phyloP scores from a whole-genome alignment of 2,329 filamentous ascomycete species.

The Aspergillus novoparasiticus region DNA sequence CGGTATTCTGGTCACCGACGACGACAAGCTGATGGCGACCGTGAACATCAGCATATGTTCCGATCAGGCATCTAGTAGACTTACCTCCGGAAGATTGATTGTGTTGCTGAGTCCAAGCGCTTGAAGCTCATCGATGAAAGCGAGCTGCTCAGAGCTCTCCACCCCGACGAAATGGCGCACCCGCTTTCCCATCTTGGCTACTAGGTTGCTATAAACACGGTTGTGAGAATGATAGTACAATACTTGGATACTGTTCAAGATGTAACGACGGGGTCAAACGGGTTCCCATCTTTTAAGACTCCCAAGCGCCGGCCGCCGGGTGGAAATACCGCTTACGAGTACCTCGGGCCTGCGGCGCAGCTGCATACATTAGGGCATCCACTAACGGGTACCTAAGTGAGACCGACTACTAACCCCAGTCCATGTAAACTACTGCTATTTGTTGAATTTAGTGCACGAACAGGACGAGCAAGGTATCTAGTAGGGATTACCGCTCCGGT shows the following conservation, averaged over 20 bases:
- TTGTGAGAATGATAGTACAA: no score
- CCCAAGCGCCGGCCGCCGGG: background rate
- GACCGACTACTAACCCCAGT: background rate
- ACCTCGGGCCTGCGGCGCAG: background rate
- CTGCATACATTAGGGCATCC: background rate
- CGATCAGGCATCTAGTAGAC: background rate
- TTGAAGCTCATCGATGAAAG: conserved; percentile 22
- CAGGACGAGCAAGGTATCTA: background rate
- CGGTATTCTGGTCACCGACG: conserved; percentile 10
- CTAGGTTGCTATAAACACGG: background rate
- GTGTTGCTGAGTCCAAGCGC: conserved; percentile 19
- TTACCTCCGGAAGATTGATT: conserved; percentile 20
- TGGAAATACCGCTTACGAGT: background rate
- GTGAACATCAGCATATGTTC: background rate
- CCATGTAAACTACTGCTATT: background rate
- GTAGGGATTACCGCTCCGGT: background rate
- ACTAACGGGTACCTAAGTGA: background rate
- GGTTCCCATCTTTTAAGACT: background rate
- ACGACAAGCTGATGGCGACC: background rate
- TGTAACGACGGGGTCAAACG: background rate
- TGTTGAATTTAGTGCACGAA: background rate
- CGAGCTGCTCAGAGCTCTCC: conserved; percentile 50
- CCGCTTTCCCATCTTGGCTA: background rate
- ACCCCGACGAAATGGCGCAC: conserved; percentile 47
- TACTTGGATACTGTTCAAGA: background rate